Conservation (phyloP, 306 rosid genomes). For the Pterocarpus macrocarpus region DNA sequence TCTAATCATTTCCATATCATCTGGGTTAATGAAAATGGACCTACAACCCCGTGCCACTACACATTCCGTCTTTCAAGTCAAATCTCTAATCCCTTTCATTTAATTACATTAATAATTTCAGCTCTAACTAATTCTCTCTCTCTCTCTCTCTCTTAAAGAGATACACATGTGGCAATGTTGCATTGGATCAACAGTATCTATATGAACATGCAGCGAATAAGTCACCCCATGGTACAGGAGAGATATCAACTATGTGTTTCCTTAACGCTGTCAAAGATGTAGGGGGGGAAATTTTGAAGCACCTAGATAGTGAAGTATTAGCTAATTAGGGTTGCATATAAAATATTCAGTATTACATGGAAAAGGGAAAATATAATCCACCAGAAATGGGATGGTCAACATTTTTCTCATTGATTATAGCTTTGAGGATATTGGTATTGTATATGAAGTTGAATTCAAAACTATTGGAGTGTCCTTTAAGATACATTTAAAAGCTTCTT, state of each 20-base stretch:
- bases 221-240: background rate
- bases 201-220: no score
- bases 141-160: background rate
- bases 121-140: background rate
- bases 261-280: slow-evolving; percentile 10
- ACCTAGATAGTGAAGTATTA: slow-evolving; percentile 10
- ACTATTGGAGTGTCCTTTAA: slow-evolving; percentile 42
- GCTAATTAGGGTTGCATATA: slow-evolving; percentile 8
- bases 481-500: slow-evolving; percentile 34
- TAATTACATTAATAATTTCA: slow-evolving; percentile 11
- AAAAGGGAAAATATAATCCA: slow-evolving; percentile 34
- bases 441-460: slow-evolving; percentile 44
- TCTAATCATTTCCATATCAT: slow-evolving; percentile 64
- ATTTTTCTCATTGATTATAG: slow-evolving; percentile 33
- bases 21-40: slow-evolving; percentile 42
- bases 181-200: background rate
- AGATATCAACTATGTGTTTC: slow-evolving; percentile 30
- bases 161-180: background rate
- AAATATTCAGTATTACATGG: slow-evolving; percentile 38
- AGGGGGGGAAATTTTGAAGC: slow-evolving; percentile 28
- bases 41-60: slow-evolving; percentile 31
- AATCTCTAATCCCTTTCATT: slow-evolving; percentile 34
- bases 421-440: slow-evolving; percentile 44
- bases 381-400: slow-evolving; percentile 44
- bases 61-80: slow-evolving; percentile 43